A percentile compares a stretch with the other conserved stretches of the same genome.
These are phyloP conservation scores for Chaetomium olivaceum DNA, from an alignment of 2,329 filamentous ascomycete species.

Conservation along the genomic window DNA sequence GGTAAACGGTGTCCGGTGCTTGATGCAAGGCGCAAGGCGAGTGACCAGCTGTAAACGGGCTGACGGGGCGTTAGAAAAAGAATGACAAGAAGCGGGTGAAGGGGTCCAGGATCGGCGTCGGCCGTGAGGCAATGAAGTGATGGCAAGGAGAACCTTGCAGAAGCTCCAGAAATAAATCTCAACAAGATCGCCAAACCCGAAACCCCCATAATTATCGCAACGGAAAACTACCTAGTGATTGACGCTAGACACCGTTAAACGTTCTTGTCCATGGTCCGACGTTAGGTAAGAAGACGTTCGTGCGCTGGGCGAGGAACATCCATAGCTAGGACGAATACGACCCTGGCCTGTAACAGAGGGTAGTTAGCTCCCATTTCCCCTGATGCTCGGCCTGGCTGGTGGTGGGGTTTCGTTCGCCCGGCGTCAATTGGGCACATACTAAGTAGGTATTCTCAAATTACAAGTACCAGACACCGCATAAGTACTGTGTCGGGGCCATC, in stretches of 20 bases:
- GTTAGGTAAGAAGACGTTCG: not conserved
- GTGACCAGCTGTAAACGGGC: not conserved
- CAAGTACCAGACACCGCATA: no score
- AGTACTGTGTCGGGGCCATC: not conserved
- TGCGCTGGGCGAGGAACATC: not conserved
- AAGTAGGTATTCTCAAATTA: no score
- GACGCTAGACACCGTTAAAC: not conserved
- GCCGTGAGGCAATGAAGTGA: not conserved
- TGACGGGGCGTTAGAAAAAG: not conserved
- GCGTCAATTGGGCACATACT: no score
- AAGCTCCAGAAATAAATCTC: not conserved
- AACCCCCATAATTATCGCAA: not conserved
- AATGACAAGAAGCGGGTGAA: not conserved
- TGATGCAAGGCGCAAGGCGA: not conserved
- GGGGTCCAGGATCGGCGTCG: not conserved
- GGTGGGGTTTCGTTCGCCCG: not conserved
- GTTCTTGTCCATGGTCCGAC: not conserved
- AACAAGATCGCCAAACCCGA: not conserved
- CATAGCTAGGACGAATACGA: not conserved
- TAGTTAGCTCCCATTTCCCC: not conserved
- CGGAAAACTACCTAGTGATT: not conserved
- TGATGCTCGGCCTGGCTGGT: not conserved
- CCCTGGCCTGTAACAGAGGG: conserved; percentile 3
- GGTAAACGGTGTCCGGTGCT: not conserved
- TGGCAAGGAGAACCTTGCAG: conserved; percentile 2